Evolutionary conservation across 768 basidiomycete species (phyloP), one percentile per base, ranked within the genome.

Genomic region (Lentinula edodes): DNA sequence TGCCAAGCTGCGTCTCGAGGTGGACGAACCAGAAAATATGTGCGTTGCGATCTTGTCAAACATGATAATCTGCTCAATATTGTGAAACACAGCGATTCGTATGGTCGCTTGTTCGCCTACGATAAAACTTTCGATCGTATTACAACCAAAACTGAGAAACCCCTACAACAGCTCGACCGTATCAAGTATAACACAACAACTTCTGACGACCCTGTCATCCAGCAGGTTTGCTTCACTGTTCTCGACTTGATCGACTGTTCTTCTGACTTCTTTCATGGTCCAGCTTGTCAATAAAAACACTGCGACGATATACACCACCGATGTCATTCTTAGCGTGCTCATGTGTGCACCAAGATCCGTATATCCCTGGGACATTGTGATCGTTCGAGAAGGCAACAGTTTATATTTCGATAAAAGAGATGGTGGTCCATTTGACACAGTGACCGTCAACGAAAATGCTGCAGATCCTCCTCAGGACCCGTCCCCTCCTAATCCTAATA

Each of bases 401-500:
- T 77, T 99, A 8, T 98, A 91, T 82, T 85, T 99, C 65, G 97
- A 99, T 81, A 98, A 98, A 77, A 91, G 97, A 62, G 93, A 95
- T 71, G 95, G 95, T 15, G 95, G 96, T 60, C 92, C 95, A 2
- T 97, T 98, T 69, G 94, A 99, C 74, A 95, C 90, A 41, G 89
- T 98, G 61, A 97, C 95, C 16, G 97, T 99, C 69, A 98, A 99
- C 75, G 97, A 99, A 79, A 98, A 99, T 72, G 94, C 97, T 5
- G 83, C 89, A 1, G 97, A 99, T 75, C 93, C 97, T 39, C 93
- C 93, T 7, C 86, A 89, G 66, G 93, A 95, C 69, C 85, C 91
- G 6, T 66, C 86, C 16, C 84, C 93, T 53, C 84, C 87, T 15
- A 92, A 91, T 68, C 85, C 88, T 10, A 90, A 88, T 71, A 89